phyloP scores from a whole-genome alignment of 768 basidiomycete genomes.

The Trametes cubensis region DNA sequence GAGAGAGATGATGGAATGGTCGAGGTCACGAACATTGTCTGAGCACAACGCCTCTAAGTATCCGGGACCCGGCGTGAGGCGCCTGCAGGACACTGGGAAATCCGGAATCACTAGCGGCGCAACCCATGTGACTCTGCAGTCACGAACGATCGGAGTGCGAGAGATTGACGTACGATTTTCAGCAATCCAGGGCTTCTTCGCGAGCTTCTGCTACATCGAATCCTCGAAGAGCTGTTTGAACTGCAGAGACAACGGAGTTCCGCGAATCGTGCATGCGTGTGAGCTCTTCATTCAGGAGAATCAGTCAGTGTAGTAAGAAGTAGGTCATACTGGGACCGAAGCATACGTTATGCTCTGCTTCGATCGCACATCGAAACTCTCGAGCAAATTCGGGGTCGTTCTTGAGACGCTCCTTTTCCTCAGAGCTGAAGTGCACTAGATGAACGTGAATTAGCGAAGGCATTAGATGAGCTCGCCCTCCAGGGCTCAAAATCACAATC shows the following conservation, averaged over 20 bases:
- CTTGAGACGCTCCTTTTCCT: slow-evolving; percentile 51
- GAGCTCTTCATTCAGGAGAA: slow-evolving; percentile 30
- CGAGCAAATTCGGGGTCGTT: slow-evolving; percentile 48
- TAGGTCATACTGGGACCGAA: background rate
- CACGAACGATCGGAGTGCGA: background rate
- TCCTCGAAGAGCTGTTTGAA: slow-evolving; percentile 42
- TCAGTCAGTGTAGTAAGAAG: slow-evolving; percentile 16
- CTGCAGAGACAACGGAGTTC: slow-evolving; percentile 41
- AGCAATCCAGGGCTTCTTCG: slow-evolving; percentile 62
- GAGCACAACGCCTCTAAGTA: slow-evolving; percentile 67
- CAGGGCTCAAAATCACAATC: slow-evolving; percentile 42
- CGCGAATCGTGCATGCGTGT: slow-evolving; percentile 42
- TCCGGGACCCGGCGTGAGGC: slow-evolving; percentile 68
- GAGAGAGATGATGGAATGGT: background rate
- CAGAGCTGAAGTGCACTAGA: slow-evolving; percentile 36
- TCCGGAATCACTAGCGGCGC: slow-evolving; percentile 52
- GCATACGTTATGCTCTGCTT: slow-evolving; percentile 52
- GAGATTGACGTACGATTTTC: slow-evolving; percentile 44
- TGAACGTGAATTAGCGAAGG: background rate
- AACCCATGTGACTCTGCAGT: background rate
- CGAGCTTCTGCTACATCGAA: slow-evolving; percentile 52
- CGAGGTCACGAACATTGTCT: slow-evolving; percentile 49
- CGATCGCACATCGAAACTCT: slow-evolving; percentile 50
- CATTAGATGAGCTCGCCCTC: no score
- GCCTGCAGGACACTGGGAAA: slow-evolving; percentile 60